phyloP scores from a whole-genome alignment of 345 rosid species.

The Euphorbia tirucalli region DNA sequence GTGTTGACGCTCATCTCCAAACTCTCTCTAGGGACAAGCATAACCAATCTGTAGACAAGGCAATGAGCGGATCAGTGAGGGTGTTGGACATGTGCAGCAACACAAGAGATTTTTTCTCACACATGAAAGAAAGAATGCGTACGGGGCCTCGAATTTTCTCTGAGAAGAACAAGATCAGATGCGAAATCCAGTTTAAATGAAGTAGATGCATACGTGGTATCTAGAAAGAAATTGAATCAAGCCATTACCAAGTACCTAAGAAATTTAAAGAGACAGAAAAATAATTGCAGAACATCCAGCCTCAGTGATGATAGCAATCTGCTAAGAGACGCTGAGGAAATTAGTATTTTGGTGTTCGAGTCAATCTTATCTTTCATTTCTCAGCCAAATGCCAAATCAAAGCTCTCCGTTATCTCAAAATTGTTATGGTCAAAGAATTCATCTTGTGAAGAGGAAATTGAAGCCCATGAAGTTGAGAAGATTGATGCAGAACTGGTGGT shows the following conservation, averaged over 20 bases:
- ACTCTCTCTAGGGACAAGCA: background rate
- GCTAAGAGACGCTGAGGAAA: constrained; percentile 10
- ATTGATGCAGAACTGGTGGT: constrained; percentile 8
- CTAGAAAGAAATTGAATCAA: constrained; percentile 9
- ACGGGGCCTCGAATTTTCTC: constrained; percentile 1
- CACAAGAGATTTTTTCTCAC: background rate
- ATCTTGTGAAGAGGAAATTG: background rate
- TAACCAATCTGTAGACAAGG: background rate
- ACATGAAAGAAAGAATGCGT: constrained; percentile 7
- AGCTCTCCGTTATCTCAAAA: background rate
- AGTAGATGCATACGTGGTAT: constrained; percentile 2
- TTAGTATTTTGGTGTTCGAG: constrained; percentile 12
- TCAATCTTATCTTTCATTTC: constrained; percentile 11
- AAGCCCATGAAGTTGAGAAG: constrained; percentile 7
- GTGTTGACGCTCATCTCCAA: background rate
- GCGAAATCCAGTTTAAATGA: background rate
- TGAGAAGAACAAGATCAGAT: constrained; percentile 7
- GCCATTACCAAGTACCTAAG: background rate
- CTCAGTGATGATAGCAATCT: background rate
- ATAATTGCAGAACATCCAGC: constrained; percentile 1
- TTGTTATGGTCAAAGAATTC: constrained; percentile 6
- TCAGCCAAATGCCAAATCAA: constrained; percentile 16
- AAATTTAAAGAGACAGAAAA: constrained; percentile 3
- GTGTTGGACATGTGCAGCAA: constrained; percentile 10
- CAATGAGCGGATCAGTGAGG: constrained; percentile 10